Conservation (phyloP, 164 flowering plant species). For the Platanus orientalis region DNA sequence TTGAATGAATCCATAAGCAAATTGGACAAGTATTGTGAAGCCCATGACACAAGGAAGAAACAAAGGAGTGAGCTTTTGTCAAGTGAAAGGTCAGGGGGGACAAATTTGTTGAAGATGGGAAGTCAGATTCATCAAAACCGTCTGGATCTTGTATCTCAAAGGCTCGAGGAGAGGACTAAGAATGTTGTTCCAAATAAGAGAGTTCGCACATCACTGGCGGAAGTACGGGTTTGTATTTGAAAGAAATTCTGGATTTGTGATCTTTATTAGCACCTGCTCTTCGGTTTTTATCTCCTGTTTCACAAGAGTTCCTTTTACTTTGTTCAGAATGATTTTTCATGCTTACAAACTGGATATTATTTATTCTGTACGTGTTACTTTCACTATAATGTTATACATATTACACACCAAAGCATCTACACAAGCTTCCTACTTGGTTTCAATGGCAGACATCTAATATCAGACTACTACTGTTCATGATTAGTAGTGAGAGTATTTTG, state of each 20-base stretch:
- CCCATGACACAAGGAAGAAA: constrained; percentile 46
- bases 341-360: not conserved
- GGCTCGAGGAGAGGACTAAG: constrained; percentile 59
- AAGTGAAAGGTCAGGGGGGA: constrained; percentile 52
- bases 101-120: constrained; percentile 49
- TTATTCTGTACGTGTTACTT: not conserved
- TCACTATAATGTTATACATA: not conserved
- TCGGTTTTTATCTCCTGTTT: not conserved
- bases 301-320: not conserved
- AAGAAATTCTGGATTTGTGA: not conserved
- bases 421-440: not conserved
- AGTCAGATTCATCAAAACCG: constrained; percentile 42
- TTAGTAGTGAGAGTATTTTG: not conserved
- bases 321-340: not conserved
- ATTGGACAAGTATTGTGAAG: constrained; percentile 48
- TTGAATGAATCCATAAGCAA: constrained; percentile 51
- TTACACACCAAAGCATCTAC: not conserved
- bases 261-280: constrained; percentile 6
- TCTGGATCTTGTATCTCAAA: constrained; percentile 41
- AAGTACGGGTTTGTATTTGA: constrained; percentile 52
- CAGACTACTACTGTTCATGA: not conserved
- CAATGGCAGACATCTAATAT: not conserved
- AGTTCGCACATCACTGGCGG: constrained; percentile 64
- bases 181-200: constrained; percentile 61
- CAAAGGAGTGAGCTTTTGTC: constrained; percentile 34